phyloP scores from a whole-genome alignment of 352 stramenopile species.

The Phytophthora europaea region DNA sequence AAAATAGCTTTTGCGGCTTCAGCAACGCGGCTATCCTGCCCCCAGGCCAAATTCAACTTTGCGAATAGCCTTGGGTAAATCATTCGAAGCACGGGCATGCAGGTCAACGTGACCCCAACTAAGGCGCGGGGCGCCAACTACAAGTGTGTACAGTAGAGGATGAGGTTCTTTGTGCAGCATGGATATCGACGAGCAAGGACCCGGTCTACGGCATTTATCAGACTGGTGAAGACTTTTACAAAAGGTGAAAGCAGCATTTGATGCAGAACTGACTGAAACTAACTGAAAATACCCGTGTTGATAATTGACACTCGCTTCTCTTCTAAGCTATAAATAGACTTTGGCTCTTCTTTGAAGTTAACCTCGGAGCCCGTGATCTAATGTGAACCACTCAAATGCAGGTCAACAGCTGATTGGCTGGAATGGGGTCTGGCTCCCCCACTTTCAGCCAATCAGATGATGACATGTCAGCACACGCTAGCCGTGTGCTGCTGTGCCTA shows the following conservation, averaged over 20 bases:
- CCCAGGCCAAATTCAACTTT: neutral
- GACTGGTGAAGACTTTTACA: conserved; percentile 11
- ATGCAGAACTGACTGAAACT: neutral
- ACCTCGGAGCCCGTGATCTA: too few species aligned
- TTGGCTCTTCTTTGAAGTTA: too few species aligned
- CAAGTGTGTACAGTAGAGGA: too few species aligned
- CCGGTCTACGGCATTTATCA: neutral
- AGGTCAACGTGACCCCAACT: neutral
- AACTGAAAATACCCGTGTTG: too few species aligned
- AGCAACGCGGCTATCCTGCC: neutral
- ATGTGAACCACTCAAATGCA: too few species aligned
- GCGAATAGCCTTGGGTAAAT: neutral
- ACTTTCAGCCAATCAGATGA: too few species aligned
- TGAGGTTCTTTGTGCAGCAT: neutral
- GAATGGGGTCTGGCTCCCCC: too few species aligned
- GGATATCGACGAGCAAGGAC: neutral
- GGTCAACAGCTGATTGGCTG: too few species aligned
- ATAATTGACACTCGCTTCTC: too few species aligned
- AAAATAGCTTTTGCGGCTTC: neutral
- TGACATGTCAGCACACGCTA: too few species aligned
- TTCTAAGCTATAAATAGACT: too few species aligned
- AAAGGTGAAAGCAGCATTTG: neutral
- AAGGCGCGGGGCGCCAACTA: neutral
- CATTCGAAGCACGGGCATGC: neutral
- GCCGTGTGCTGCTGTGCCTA: too few species aligned